Conservation (phyloP, 2,329 filamentous ascomycete genomes). For the Daldinia sp. region DNA sequence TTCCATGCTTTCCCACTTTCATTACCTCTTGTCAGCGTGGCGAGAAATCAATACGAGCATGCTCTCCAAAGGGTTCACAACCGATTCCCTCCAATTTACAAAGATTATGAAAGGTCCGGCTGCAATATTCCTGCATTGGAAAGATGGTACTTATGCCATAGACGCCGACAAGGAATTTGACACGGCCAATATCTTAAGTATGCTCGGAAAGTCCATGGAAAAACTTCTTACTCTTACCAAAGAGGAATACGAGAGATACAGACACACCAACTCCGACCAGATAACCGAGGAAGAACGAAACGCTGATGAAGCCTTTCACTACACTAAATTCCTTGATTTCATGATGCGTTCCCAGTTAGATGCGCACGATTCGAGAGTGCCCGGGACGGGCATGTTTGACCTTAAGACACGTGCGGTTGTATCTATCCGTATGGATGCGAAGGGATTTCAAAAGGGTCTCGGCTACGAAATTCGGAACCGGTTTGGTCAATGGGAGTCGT, state of each 20-base stretch:
- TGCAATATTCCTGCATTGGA: slow-evolving; percentile 82
- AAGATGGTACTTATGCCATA: slow-evolving; percentile 89
- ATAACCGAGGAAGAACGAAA: slow-evolving; percentile 76
- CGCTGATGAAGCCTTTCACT: slow-evolving; percentile 83
- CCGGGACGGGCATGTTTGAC: slow-evolving; percentile 94
- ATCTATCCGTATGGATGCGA: slow-evolving; percentile 86
- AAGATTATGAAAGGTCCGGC: slow-evolving; percentile 74
- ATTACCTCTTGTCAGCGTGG: slow-evolving; percentile 88
- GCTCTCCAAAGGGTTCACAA: slow-evolving; percentile 72
- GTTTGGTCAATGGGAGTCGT: slow-evolving; percentile 86
- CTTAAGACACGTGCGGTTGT: slow-evolving; percentile 94
- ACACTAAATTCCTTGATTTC: slow-evolving; percentile 85
- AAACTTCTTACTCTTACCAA: slow-evolving; percentile 87
- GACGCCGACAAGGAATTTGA: slow-evolving; percentile 96
- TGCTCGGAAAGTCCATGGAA: slow-evolving; percentile 95
- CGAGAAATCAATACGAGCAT: slow-evolving; percentile 72
- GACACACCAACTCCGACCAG: slow-evolving; percentile 71
- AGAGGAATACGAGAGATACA: slow-evolving; percentile 85
- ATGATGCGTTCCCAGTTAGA: slow-evolving; percentile 96
- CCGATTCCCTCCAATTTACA: slow-evolving; percentile 73
- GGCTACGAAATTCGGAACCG: slow-evolving; percentile 86
- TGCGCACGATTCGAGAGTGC: slow-evolving; percentile 83
- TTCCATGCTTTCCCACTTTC: slow-evolving; percentile 84
- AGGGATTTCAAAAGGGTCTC: slow-evolving; percentile 73
- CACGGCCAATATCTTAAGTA: slow-evolving; percentile 82